Evolutionary conservation across 352 stramenopile genomes (phyloP).

Genomic region (Phytopythium litorale): DNA sequence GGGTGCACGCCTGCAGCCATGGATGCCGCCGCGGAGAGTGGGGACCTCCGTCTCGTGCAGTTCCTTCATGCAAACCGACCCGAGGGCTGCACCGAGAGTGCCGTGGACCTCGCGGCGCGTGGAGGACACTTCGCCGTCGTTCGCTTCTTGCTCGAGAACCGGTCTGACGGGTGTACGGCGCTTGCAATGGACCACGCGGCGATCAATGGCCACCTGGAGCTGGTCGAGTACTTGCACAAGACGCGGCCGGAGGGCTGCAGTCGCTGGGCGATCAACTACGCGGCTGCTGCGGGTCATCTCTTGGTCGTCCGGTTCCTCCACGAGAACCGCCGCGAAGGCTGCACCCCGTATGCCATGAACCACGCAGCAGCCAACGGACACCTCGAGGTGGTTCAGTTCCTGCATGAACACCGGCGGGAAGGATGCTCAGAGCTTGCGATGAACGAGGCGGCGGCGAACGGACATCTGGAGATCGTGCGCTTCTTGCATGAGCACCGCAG

Average conservation of each 20-base stretch:
- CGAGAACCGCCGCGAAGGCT: conserved; percentile 10
- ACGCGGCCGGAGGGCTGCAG: conserved; percentile 1
- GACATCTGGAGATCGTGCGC: conserved; percentile 13
- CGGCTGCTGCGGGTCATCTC: conserved; percentile 9
- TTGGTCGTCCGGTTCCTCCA: conserved; percentile 9
- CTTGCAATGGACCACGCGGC: conserved; percentile 1
- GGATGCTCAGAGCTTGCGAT: conserved; percentile 10
- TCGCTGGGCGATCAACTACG: conserved; percentile 8
- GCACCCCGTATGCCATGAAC: conserved; percentile 12
- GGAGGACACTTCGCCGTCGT: not conserved
- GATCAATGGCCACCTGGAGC: not conserved
- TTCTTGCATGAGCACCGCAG: conserved; percentile 11
- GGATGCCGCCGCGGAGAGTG: not conserved
- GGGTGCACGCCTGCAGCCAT: conserved; percentile 6
- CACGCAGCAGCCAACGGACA: conserved; percentile 10
- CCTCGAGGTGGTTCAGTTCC: conserved; percentile 11
- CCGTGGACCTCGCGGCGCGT: conserved; percentile 3
- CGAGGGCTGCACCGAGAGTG: not conserved
- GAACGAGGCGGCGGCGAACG: conserved; percentile 10
- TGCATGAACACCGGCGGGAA: conserved; percentile 7
- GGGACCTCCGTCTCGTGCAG: not conserved
- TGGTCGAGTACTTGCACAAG: conserved; percentile 4
- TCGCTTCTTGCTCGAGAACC: conserved; percentile 4
- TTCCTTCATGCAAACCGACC: not conserved
- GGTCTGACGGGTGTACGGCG: not conserved